Evolutionary conservation across 2,329 filamentous ascomycete genomes (phyloP).

Genomic region (Sclerotinia sclerotiorum): DNA sequence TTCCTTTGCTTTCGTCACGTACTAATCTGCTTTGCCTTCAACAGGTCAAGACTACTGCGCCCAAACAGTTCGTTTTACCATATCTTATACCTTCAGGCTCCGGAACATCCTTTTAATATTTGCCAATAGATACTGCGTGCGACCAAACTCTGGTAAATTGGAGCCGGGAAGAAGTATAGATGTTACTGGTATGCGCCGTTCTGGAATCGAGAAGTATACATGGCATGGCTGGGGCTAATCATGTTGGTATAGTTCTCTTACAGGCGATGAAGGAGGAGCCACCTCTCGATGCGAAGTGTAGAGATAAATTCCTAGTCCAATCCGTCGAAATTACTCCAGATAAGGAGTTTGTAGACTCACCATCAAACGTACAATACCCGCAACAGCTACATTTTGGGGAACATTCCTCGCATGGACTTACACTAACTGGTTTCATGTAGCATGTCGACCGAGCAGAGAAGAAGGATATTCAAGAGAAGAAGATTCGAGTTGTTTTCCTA

Average conservation of each 20-base stretch:
- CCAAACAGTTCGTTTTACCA: conserved; percentile 77
- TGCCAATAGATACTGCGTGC: conserved; percentile 81
- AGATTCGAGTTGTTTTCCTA: conserved; percentile 90
- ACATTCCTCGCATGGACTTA: background rate
- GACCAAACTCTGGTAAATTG: conserved; percentile 94
- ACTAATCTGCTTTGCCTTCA: conserved; percentile 9
- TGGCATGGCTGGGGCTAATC: conserved; percentile 22
- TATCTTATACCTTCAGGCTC: background rate
- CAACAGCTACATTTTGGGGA: conserved; percentile 38
- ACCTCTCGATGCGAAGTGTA: conserved; percentile 80
- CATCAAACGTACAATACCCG: conserved; percentile 67
- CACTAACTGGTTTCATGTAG: conserved; percentile 53
- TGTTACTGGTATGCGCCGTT: conserved; percentile 70
- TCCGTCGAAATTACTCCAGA: conserved; percentile 81
- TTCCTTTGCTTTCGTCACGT: conserved; percentile 25
- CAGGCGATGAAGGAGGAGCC: conserved; percentile 98
- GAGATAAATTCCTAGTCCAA: conserved; percentile 97
- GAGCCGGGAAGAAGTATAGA: conserved; percentile 87
- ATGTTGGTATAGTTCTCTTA: conserved; percentile 67
- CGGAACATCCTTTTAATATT: conserved; percentile 5
- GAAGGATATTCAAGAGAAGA: conserved; percentile 80
- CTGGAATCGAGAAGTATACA: background rate
- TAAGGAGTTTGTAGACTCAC: conserved; percentile 78
- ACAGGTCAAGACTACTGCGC: conserved; percentile 97
- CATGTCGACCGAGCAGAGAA: conserved; percentile 73